These are phyloP conservation scores for Scutellaria minor DNA, from an alignment of 257 asterid genomes.

Conservation along the genomic window DNA sequence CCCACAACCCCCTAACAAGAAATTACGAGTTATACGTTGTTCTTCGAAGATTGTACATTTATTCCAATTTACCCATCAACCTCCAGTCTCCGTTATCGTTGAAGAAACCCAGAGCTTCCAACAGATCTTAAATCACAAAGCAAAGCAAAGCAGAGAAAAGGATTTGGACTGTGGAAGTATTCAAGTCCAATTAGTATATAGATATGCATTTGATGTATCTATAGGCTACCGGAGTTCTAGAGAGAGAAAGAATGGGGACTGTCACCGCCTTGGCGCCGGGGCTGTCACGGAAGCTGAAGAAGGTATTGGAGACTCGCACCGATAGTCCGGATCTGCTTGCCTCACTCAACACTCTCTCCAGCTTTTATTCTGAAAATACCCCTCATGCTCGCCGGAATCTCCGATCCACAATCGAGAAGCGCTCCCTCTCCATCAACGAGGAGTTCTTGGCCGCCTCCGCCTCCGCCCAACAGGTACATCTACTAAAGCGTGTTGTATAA, in stretches of 20 bases:
- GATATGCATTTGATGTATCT: constrained; percentile 27
- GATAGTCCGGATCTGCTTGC: constrained; percentile 86
- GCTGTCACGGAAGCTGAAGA: constrained; percentile 97
- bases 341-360: constrained; percentile 87
- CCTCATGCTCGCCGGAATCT: constrained; percentile 87
- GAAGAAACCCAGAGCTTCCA: constrained; percentile 32
- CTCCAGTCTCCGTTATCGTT: constrained; percentile 34
- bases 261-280: constrained; percentile 99
- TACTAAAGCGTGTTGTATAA: background rate
- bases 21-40: background rate
- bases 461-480: constrained; percentile 80
- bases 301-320: constrained; percentile 93
- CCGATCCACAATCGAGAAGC: constrained; percentile 95
- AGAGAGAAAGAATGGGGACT: constrained; percentile 65
- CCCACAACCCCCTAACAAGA: background rate
- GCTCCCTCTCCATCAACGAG: constrained; percentile 83
- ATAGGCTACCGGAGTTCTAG: constrained; percentile 36
- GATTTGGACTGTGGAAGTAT: constrained; percentile 35
- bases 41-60: constrained; percentile 20
- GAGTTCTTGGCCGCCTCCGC: constrained; percentile 83
- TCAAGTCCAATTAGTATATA: constrained; percentile 23
- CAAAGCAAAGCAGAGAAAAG: constrained; percentile 22
- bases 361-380: constrained; percentile 76
- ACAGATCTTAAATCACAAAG: constrained; percentile 39
- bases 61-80: constrained; percentile 34